Conservation (phyloP, 345 rosid genomes). For the Crucihimalaya himalaica region DNA sequence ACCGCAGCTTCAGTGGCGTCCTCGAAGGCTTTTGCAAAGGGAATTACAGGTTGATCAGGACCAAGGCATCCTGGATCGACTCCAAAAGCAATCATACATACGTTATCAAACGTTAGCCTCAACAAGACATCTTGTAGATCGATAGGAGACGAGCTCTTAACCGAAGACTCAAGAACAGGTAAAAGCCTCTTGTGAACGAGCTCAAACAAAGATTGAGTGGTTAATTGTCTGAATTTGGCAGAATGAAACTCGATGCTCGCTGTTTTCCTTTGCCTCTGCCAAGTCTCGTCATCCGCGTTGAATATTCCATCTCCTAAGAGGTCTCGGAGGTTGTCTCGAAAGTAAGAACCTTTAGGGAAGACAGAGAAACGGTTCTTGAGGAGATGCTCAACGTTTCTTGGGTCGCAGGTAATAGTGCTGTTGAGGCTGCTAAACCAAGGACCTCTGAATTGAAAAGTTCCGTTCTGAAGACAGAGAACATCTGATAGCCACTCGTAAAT, state of each 20-base stretch:
- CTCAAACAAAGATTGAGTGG: conserved; percentile 62
- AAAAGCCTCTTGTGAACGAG: conserved; percentile 78
- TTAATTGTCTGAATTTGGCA: conserved; percentile 70
- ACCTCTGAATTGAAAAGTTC: conserved; percentile 79
- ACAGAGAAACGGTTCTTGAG: conserved; percentile 81
- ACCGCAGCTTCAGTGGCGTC: conserved; percentile 82
- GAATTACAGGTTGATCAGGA: conserved; percentile 61
- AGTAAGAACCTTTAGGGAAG: conserved; percentile 85
- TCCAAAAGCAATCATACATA: conserved; percentile 94
- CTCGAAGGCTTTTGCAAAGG: conserved; percentile 88
- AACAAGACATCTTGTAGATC: conserved; percentile 84
- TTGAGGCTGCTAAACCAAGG: conserved; percentile 82
- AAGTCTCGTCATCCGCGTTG: conserved; percentile 78
- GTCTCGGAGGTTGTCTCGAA: conserved; percentile 66
- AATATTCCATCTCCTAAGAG: conserved; percentile 91
- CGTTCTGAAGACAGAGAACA: conserved; percentile 58
- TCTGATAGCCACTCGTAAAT: conserved; percentile 74
- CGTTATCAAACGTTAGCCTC: conserved; percentile 85
- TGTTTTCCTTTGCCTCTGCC: conserved; percentile 86
- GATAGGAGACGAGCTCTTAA: conserved; percentile 40
- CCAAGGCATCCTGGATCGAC: conserved; percentile 86
- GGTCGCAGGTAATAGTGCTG: conserved; percentile 77
- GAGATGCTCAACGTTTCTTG: conserved; percentile 82
- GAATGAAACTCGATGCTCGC: conserved; percentile 96
- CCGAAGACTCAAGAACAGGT: conserved; percentile 65